Evolutionary conservation across 1,284 basidiomycete species (phyloP), one percentile per base, ranked within the genome.

Genomic region (Malassezia restricta): DNA sequence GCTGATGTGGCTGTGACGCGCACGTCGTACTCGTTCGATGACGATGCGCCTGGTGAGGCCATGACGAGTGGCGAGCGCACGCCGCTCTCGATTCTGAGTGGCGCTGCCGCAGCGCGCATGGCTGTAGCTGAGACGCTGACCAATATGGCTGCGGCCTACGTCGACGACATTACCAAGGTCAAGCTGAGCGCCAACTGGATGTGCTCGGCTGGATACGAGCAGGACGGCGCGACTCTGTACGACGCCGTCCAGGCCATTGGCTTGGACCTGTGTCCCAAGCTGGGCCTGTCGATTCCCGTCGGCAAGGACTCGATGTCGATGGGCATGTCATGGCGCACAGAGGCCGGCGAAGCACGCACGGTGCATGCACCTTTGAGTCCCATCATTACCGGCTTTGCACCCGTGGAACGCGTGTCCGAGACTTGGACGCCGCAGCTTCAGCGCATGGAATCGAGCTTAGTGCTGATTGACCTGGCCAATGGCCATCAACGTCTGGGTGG

Each of bases 291-390:
- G 24, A 89, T 99, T 47, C 94, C 92, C 0, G 92, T 98, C 32
- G 92, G 94, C 30, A 99, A 99, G 76, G 92, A 99, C 75, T 95
- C 90, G 3, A 96, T 99, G 94, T 91, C 87, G 31, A 99, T 98
- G 92, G 85, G 86, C 56, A 98, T 96, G 92, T 85, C 83, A 64
- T 99, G 92, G 92, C 61, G 76, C 20, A 6, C 15, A 7, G 15
- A 11, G 7, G 49, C 60, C n/a, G 58, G 61, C 40, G 80, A 83
- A 59, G 77, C 81, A 66, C 83, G 82, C 56, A 83, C 90, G 66
- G 87, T 98, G 54, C 91, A 83, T 40, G 80, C 92, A 4, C 94
- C 92, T 3, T 75, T 96, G 45, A 94, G 90, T 20, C 78, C 94
- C 60, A 87, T 96, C 68, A 82, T 95, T 56, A 96, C 94, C 12